Evolutionary conservation across 306 rosid species (phyloP).

Genomic region (Corylus avellana): DNA sequence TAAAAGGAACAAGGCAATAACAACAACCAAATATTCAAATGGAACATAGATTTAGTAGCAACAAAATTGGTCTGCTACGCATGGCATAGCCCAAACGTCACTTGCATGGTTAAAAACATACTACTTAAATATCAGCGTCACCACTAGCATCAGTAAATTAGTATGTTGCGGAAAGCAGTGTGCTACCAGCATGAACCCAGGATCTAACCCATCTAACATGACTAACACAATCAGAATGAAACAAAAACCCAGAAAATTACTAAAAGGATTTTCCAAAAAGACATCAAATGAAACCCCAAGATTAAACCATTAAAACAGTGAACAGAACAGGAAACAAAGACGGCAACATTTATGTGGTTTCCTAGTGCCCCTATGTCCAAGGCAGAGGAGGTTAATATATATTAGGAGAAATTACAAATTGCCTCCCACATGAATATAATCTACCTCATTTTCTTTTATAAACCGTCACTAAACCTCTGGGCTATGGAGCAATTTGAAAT

Average conservation of each 20-base stretch:
- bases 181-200: background rate
- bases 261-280: no score
- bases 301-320: background rate
- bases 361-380: background rate
- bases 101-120: background rate
- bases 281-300: background rate
- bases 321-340: background rate
- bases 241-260: no score
- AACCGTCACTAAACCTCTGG: no score
- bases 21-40: background rate
- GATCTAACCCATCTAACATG: background rate
- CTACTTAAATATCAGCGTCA: background rate
- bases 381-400: no score
- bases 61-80: background rate
- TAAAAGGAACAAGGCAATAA: background rate
- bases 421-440: no score
- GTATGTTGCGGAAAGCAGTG: background rate
- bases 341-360: background rate
- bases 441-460: no score
- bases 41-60: background rate
- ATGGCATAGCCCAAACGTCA: background rate
- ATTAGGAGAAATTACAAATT: no score
- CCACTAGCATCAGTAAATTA: background rate
- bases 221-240: no score
- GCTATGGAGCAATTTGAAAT: no score